Conservation (phyloP, 345 rosid species). For the Bretschneidera sinensis region DNA sequence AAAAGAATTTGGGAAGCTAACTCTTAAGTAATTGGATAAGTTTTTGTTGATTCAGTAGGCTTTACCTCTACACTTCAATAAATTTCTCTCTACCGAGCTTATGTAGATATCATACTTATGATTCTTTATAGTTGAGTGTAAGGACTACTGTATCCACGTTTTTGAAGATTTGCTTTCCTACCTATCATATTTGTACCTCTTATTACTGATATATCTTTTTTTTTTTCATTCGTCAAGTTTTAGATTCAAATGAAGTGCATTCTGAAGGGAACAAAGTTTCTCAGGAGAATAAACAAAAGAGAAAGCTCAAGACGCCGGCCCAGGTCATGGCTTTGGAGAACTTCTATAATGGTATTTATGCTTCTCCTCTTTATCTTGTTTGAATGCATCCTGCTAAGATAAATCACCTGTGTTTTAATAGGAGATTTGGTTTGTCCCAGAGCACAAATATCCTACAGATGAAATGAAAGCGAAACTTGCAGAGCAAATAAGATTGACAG, state of each 20-base stretch:
- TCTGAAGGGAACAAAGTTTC: constrained; percentile 58
- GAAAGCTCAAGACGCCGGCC: constrained; percentile 66
- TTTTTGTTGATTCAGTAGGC: neutral
- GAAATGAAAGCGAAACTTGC: constrained; percentile 76
- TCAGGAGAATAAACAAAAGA: constrained; percentile 48
- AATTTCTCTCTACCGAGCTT: neutral
- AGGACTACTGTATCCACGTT: neutral
- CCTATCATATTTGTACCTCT: neutral
- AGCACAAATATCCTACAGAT: constrained; percentile 73
- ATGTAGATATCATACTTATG: neutral
- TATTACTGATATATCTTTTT: constrained; percentile 10
- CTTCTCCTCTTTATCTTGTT: constrained; percentile 12
- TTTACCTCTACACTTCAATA: too few relatives aligned
- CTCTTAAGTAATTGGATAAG: too few relatives aligned
- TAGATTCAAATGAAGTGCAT: constrained; percentile 60
- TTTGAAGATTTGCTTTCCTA: neutral
- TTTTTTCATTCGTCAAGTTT: constrained; percentile 14
- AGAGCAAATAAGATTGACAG: constrained; percentile 66
- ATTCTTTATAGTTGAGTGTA: neutral
- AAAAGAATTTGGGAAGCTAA: neutral
- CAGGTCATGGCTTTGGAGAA: constrained; percentile 77
- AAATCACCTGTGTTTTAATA: constrained; percentile 13
- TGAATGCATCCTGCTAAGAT: constrained; percentile 12
- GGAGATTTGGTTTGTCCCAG: constrained; percentile 29
- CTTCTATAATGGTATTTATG: constrained; percentile 62